Base-by-base conservation (phyloP, 371 early-diverging fungal genomes). In the Apophysomyces variabilis region DNA sequence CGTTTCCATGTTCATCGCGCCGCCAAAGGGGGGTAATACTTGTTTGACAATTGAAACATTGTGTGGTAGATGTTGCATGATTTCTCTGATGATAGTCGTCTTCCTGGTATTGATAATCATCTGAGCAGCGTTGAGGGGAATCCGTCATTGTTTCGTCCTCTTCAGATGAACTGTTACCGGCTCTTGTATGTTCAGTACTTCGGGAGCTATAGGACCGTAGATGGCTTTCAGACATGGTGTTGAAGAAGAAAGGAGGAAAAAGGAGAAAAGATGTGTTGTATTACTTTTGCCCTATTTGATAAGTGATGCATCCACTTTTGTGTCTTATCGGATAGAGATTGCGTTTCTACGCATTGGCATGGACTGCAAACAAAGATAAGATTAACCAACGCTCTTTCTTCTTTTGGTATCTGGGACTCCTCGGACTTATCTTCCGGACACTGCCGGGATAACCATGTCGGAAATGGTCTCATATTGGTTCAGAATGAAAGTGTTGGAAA, bases 21-120 rank as follows among this genome's bases (percentile, higher is more conserved):
- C 99, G 79, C 94, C 99, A 98, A 36, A 95, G 80, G 0, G 97
- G 96, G 0, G 96, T 96, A 6, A 87, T 88, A 3, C 86, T 89
- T 7, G 94, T 92, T 35, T 85, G 75, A 70, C 95, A 95, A 72
- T 95, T 95, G 57, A 83, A 81, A 69, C 96, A 95, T 58, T 69
- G 67, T 14, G 71, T 71, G 16, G 64, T 58, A 7, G 75, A 63
- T 45, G 74, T 64, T 11, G 60, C 44, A 64, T 66, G 70, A 38
- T 64, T 57, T 18, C 57, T 39, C 54, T 65, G 59, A 41, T 68
- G 38, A 18, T 66, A 7, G 32, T 56, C 32, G 1, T 56, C 37
- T 13, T 70, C 65, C 61, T 65, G 60, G n/a, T 67, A 64, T 26
- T 60, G 70, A n/a, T 62, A 50, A 21, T 50, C 21, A 21, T 50